Evolutionary conservation across 2,329 filamentous ascomycete genomes (phyloP), one percentile per base, ranked within the genome.

Genomic region (Alternaria conjuncta): DNA sequence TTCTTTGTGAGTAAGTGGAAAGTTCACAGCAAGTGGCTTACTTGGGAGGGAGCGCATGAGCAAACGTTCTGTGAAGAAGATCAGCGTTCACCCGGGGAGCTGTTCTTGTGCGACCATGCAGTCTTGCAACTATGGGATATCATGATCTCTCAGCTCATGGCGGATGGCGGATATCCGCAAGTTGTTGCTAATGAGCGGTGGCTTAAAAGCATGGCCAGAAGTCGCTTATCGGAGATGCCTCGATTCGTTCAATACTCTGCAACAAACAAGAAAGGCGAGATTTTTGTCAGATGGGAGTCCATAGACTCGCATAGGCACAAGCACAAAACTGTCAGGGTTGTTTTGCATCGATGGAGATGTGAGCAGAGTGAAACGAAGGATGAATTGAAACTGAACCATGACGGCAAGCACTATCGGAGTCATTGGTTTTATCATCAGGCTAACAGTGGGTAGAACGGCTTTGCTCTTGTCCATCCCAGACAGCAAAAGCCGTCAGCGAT

Each of bases 181-280:
- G 9, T 49, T 2, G 3, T 5, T 11, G 12, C 15, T 8, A 13
- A 49, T 0, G 46, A 49, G 5, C 15, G 25, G 5, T 49, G 46
- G 21, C 26, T 44, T 4, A 65, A 47, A 13, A 58, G 41, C 6
- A 32, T 41, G 50, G 50, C n/a, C 28, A 53, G 6, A 54, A 64
- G 28, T 41, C 60, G 18, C 55, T 57, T 20, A 21, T 64, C 4
- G 57, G 55, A n/a, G 23, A 67, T 54, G 50, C 50, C 50, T n/a
- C 23, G 50, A 11, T 54, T 20, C 3, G 50, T 54, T 13, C 9
- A 43, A 3, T 54, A 30, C 10, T 0, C 6, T 7, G 2, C 20
- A 2, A 54, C 50, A 7, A 3, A 18, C 21, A 43, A 41, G 11
- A 41, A 54, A 15, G 46, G 46, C 13, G 46, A 49, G 3, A 15